A percentile compares a stretch with the other conserved stretches of the same genome.
phyloP scores from a whole-genome alignment of 495 filamentous ascomycete genomes.

The Letharia columbiana region DNA sequence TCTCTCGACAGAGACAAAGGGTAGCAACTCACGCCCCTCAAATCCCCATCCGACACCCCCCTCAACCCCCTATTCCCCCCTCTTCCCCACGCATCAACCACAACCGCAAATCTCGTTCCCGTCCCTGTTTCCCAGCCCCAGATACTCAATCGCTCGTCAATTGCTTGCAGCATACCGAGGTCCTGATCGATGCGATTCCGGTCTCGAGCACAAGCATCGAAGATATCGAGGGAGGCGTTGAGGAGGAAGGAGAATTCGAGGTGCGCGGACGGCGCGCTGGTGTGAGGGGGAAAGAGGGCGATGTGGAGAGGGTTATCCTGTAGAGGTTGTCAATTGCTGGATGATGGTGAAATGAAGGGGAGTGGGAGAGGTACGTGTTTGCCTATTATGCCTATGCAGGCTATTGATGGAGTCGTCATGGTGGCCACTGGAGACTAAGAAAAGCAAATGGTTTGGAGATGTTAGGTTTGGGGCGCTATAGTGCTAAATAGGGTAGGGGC shows the following conservation, averaged over 20 bases:
- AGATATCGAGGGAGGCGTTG: constrained; percentile 84
- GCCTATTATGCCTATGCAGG: constrained; percentile 87
- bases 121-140: constrained; percentile 99
- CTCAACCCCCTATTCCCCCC: constrained; percentile 24
- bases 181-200: constrained; percentile 68
- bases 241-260: constrained; percentile 89
- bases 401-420: constrained; percentile 59
- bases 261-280: constrained; percentile 32
- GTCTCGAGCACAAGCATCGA: constrained; percentile 63
- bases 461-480: neutral
- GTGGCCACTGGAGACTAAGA: constrained; percentile 2
- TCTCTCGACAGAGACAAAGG: constrained; percentile 25
- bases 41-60: constrained; percentile 38
- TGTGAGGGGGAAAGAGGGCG: constrained; percentile 68
- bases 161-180: constrained; percentile 79
- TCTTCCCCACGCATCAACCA: constrained; percentile 76
- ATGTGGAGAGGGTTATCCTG: constrained; percentile 96
- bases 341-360: neutral
- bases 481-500: neutral
- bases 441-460: neutral
- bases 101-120: constrained; percentile 75
- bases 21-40: constrained; percentile 73
- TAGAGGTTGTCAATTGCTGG: neutral
- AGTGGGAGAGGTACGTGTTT: constrained; percentile 56
- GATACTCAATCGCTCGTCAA: constrained; percentile 83